Conservation (phyloP, 192 early-diverging fungal genomes). For the Pilobolus umbonatus region DNA sequence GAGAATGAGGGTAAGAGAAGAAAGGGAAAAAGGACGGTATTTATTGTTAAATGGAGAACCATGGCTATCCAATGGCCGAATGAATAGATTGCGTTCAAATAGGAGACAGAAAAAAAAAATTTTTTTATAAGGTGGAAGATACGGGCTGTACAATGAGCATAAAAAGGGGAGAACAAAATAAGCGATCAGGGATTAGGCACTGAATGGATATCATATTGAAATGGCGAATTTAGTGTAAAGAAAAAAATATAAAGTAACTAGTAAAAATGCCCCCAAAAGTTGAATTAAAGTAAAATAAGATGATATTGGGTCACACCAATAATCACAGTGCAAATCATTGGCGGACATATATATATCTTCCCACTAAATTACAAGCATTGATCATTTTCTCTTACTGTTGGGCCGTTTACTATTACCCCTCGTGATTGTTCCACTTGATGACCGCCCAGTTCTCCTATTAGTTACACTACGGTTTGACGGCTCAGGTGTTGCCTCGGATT, state of each 20-base stretch:
- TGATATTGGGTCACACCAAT: neutral
- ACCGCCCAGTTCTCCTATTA: conserved; percentile 8
- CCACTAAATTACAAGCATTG: neutral
- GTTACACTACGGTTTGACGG: conserved; percentile 11
- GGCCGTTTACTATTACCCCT: conserved; percentile 15
- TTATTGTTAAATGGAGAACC: too few species aligned
- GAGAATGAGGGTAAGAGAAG: neutral
- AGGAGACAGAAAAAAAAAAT: neutral
- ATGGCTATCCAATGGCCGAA: too few species aligned
- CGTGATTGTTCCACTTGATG: conserved; percentile 10
- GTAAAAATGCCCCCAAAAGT: conserved; percentile 7
- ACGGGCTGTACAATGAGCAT: neutral
- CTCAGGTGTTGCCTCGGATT: conserved; percentile 24
- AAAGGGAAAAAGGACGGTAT: too few species aligned
- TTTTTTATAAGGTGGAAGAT: neutral
- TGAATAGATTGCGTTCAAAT: neutral
- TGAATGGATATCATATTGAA: too few species aligned
- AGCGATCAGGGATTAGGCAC: too few species aligned
- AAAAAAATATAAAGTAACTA: neutral
- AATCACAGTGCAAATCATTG: neutral
- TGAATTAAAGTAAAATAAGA: neutral
- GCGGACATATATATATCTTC: conserved; percentile 7
- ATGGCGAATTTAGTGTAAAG: too few species aligned
- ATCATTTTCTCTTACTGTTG: conserved; percentile 22
- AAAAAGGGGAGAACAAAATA: neutral